A percentile compares a stretch with the other conserved stretches of the same genome.
Evolutionary conservation across 768 basidiomycete genomes (phyloP).

Genomic region (Albatrellus ellisii): DNA sequence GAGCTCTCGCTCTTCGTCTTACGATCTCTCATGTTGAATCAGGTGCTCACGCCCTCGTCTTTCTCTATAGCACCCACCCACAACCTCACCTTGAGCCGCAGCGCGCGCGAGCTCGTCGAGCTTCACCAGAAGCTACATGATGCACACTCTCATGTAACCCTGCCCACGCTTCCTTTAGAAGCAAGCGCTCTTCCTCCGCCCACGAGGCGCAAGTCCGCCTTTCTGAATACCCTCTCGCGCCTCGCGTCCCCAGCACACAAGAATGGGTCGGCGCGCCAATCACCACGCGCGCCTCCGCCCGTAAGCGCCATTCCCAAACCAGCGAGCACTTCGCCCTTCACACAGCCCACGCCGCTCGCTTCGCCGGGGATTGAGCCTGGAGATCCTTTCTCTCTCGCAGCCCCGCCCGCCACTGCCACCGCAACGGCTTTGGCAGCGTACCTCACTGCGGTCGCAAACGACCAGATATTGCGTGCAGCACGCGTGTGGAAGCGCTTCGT

Average conservation of each 20-base stretch:
- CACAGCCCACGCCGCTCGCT: constrained; percentile 28
- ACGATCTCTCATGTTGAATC: constrained; percentile 5
- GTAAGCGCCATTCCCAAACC: constrained; percentile 10
- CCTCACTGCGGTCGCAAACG: constrained; percentile 67
- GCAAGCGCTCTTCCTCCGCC: constrained; percentile 37
- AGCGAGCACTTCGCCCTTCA: constrained; percentile 21
- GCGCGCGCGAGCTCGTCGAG: constrained; percentile 63
- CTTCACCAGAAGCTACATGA: constrained; percentile 74
- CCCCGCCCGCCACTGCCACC: constrained; percentile 15
- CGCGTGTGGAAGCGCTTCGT: constrained; percentile 81
- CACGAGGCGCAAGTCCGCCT: constrained; percentile 67
- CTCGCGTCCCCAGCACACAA: constrained; percentile 62
- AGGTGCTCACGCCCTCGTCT: constrained; percentile 13
- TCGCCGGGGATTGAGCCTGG: constrained; percentile 42
- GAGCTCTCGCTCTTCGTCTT: background rate
- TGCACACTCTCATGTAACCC: constrained; percentile 36
- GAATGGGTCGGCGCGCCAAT: constrained; percentile 25
- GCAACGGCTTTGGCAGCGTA: constrained; percentile 56
- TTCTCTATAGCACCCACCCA: constrained; percentile 90
- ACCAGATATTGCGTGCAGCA: constrained; percentile 43
- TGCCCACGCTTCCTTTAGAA: constrained; percentile 54
- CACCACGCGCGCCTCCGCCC: constrained; percentile 18
- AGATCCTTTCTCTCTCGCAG: constrained; percentile 41
- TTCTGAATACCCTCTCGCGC: constrained; percentile 77
- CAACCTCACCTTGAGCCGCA: constrained; percentile 77